phyloP scores from a whole-genome alignment of 2,329 filamentous ascomycete genomes.

The Diaporthe citri region DNA sequence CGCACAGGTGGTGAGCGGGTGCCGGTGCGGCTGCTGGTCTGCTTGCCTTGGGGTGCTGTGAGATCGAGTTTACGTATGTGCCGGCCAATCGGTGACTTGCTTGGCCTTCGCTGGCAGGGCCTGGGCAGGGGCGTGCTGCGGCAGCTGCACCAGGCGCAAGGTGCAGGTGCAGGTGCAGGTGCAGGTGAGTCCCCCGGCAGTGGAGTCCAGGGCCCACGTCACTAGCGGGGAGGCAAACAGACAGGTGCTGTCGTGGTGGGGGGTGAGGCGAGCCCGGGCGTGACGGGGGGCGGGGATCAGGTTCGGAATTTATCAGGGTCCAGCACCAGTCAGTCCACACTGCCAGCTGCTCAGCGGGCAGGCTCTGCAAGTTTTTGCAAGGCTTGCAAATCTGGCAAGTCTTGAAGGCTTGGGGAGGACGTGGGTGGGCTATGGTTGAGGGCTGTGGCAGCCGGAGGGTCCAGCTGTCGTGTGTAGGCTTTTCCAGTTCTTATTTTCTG shows the following conservation, averaged over 20 bases:
- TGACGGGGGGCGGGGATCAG: neutral
- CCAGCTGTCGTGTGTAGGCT: neutral
- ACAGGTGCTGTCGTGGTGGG: conserved; percentile 10
- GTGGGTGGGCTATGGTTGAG: neutral
- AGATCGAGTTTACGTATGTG: conserved; percentile 32
- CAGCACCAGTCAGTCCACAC: neutral
- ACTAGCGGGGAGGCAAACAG: neutral
- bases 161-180: conserved; percentile 15
- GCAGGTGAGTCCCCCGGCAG: neutral
- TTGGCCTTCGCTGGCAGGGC: conserved; percentile 1
- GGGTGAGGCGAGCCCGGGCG: conserved; percentile 13
- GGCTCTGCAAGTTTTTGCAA: neutral
- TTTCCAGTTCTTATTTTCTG: conserved; percentile 13
- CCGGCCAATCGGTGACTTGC: conserved; percentile 29
- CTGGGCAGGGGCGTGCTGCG: conserved; percentile 6
- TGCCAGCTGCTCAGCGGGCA: neutral
- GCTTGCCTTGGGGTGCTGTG: conserved; percentile 4
- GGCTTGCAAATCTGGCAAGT: neutral
- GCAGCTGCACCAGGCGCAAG: neutral
- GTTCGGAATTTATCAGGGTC: conserved; percentile 28
- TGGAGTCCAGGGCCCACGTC: conserved; percentile 20
- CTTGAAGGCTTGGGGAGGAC: neutral
- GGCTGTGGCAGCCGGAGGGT: neutral
- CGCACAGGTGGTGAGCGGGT: neutral
- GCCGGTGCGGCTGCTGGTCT: conserved; percentile 12